Conservation (phyloP, 257 asterid genomes). For the Solanum ahanhuiri region DNA sequence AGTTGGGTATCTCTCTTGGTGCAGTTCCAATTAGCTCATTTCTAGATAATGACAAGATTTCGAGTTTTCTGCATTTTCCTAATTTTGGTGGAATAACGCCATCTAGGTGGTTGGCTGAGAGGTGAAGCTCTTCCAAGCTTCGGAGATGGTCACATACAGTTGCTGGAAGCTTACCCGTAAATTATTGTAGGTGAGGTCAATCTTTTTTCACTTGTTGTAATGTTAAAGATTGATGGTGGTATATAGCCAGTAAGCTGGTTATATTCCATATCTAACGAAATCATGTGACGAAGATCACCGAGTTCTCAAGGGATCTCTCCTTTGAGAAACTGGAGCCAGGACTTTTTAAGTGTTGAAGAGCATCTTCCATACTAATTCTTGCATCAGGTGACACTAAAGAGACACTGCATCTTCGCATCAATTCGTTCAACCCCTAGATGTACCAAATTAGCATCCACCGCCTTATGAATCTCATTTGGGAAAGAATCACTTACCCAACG, state of each 20-base stretch:
- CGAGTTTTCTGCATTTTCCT: slow-evolving; percentile 1
- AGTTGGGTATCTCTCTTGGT: neutral
- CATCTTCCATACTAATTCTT: no score
- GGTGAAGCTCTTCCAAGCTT: neutral
- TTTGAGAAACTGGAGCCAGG: no score
- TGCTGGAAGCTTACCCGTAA: slow-evolving; percentile 9
- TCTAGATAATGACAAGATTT: neutral
- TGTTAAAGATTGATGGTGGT: neutral
- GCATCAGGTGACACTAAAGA: no score
- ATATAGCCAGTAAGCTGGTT: slow-evolving; percentile 9
- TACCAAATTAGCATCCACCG: no score
- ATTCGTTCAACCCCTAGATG: no score
- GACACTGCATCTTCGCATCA: no score
- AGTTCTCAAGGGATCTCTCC: no score
- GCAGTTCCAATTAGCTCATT: neutral
- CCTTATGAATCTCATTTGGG: no score
- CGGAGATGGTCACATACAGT: slow-evolving; percentile 2
- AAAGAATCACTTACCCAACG: no score
- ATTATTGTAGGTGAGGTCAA: neutral
- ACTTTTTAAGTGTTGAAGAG: no score
- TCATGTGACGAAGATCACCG: neutral
- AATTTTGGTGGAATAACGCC: slow-evolving; percentile 14
- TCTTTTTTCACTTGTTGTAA: neutral
- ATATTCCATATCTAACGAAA: neutral
- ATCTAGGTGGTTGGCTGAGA: neutral